These are phyloP conservation scores for Phlebiopsis flavidoalba DNA, from an alignment of 768 basidiomycete genomes.

Conservation along the genomic window DNA sequence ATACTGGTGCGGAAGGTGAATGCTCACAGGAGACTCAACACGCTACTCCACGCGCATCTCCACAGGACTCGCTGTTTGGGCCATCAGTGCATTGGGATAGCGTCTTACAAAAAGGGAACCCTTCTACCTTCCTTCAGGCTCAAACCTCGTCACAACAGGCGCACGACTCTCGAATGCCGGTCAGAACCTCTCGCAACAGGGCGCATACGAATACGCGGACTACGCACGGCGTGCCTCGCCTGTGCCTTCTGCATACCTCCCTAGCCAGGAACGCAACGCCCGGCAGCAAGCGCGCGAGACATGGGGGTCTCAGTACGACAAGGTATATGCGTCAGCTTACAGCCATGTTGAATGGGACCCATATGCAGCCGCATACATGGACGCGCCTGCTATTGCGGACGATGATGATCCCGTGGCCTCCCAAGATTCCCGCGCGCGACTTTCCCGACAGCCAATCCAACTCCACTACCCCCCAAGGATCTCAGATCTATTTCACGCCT, in stretches of 20 bases:
- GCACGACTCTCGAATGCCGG: not conserved
- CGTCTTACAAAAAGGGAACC: not conserved
- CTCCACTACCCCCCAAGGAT: not conserved
- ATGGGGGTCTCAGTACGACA: not conserved
- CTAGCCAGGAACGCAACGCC: not conserved
- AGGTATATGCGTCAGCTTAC: not conserved
- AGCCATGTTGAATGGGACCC: not conserved
- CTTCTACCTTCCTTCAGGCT: not conserved
- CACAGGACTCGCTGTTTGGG: not conserved
- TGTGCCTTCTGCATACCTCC: not conserved
- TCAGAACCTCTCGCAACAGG: not conserved
- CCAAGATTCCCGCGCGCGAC: not conserved
- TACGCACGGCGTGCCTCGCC: not conserved
- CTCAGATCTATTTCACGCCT: not conserved
- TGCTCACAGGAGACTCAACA: not conserved
- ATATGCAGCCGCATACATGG: not conserved
- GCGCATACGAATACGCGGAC: not conserved
- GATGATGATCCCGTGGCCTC: not conserved
- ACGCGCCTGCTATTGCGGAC: not conserved
- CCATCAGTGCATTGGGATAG: not conserved
- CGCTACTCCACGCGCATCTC: not conserved
- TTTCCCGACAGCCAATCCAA: not conserved
- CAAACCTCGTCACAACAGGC: not conserved
- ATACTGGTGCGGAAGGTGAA: not conserved
- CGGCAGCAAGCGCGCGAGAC: not conserved